A percentile compares a stretch with the other conserved stretches of the same genome.
Evolutionary conservation across 2,329 filamentous ascomycete species (phyloP).

Genomic region (Aureobasidium zeae): DNA sequence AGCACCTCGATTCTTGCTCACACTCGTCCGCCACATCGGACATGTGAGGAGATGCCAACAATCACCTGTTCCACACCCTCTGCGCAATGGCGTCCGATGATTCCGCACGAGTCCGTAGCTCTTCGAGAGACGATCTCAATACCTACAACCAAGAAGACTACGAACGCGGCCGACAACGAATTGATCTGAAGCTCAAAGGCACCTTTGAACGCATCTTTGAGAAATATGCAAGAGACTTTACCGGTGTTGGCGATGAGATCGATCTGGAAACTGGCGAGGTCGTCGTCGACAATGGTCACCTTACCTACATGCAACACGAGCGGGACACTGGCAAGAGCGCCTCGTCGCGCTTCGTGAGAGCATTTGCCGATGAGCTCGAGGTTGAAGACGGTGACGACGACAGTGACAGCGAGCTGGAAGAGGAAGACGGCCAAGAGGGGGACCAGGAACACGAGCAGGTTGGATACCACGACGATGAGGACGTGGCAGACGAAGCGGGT

Average conservation of each 20-base stretch:
- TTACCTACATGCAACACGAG: conserved; percentile 54
- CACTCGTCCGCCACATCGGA: background rate
- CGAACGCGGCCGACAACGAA: conserved; percentile 46
- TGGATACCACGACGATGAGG: conserved; percentile 8
- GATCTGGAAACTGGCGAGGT: conserved; percentile 73
- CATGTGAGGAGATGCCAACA: conserved; percentile 5
- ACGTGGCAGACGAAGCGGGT: conserved; percentile 6
- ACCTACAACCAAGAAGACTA: conserved; percentile 1
- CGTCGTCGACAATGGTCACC: conserved; percentile 84
- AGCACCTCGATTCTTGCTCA: conserved; percentile 12
- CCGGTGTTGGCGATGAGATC: conserved; percentile 78
- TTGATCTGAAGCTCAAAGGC: conserved; percentile 66
- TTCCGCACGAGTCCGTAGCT: background rate
- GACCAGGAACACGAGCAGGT: conserved; percentile 6
- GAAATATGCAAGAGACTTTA: conserved; percentile 79
- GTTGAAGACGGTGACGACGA: conserved; percentile 25
- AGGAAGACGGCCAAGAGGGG: conserved; percentile 10
- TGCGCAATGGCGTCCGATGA: conserved; percentile 9
- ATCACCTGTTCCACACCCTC: background rate
- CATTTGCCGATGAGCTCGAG: conserved; percentile 27
- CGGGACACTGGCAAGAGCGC: conserved; percentile 37
- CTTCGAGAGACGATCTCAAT: background rate
- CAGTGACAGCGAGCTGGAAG: conserved; percentile 28
- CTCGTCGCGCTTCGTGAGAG: conserved; percentile 25
- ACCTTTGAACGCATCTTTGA: conserved; percentile 81